Base-by-base conservation (phyloP, 163 green algal species). In the Prototheca stagnorum region DNA sequence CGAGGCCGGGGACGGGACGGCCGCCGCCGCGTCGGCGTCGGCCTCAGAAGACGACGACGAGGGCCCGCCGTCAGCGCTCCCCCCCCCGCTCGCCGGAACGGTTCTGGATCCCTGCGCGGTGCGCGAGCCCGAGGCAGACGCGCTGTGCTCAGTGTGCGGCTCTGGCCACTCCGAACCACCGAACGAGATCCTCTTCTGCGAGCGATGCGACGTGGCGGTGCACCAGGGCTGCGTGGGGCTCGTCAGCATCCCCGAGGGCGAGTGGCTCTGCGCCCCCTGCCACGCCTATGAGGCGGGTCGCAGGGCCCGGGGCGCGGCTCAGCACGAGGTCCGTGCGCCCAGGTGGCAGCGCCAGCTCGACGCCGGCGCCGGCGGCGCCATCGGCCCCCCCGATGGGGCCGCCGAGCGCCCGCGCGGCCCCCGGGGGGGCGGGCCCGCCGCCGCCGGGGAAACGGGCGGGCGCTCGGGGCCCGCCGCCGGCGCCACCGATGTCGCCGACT, bases 121-220 rank as follows among this genome's bases (percentile, higher is more conserved):
- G 4, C 54, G 74, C 33, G 44, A 45, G 14, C 63, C 68, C 20
- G 77, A 81, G 14, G 75, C 91, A 37, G 81, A 93, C 41, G 76
- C 77, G 0, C 37, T 92, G 48, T 96, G 86, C 49, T 72, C 70
- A 0, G 72, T 96, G 24, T 96, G 86, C 52, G 75, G 67, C 11
- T 73, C 83, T 22, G 86, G 85, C 33, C 37, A 68, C 26, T 84
- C 58, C 24, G 68, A 74, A 31, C 51, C 73, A 5, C 74, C 75
- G 51, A 93, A 96, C 56, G 44, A 82, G 33, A 96, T 96, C 35
- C 56, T 96, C 24, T 96, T 92, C 49, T 96, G 86, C 59, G 86
- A 96, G 62, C 81, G 85, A 39, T 96, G 86, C 61, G 84, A 94
- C 49, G 49, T 94, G 24, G 74, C 73, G 0, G 86, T 96, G 54